These are phyloP conservation scores for Talaromyces trachyspermus DNA, from an alignment of 495 filamentous ascomycete genomes.

Conservation along the genomic window DNA sequence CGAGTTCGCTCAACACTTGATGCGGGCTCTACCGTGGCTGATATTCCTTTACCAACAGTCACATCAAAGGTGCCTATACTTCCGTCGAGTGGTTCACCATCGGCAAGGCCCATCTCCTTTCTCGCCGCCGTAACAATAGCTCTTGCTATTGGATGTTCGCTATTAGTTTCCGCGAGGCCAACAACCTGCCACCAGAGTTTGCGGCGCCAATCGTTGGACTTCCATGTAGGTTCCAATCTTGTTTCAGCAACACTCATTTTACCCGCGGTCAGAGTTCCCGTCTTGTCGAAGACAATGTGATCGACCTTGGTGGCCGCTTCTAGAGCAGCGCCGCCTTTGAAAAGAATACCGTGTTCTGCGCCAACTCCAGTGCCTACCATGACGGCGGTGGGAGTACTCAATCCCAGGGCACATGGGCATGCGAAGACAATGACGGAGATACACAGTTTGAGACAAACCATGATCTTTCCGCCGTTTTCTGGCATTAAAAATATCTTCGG, in stretches of 20 bases:
- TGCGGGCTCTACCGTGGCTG: constrained; percentile 71
- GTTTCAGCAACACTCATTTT: constrained; percentile 83
- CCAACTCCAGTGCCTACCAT: constrained; percentile 98
- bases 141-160: constrained; percentile 89
- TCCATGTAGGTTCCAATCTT: constrained; percentile 61
- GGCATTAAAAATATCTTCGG: constrained; percentile 83
- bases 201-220: constrained; percentile 55
- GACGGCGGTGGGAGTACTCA: constrained; percentile 92
- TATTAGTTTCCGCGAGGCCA: constrained; percentile 86
- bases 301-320: constrained; percentile 89
- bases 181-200: constrained; percentile 91
- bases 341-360: constrained; percentile 92
- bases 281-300: constrained; percentile 98
- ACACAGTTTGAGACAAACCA: constrained; percentile 96
- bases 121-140: constrained; percentile 72
- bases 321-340: constrained; percentile 90
- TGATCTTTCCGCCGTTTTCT: constrained; percentile 76
- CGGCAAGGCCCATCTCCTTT: constrained; percentile 59
- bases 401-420: constrained; percentile 89
- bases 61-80: constrained; percentile 75
- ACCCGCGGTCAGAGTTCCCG: constrained; percentile 87
- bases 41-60: constrained; percentile 77
- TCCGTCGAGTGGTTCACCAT: constrained; percentile 71
- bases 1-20: constrained; percentile 54
- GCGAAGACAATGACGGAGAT: constrained; percentile 99